Base-by-base conservation (phyloP, 768 basidiomycete genomes). In the Collybia mongolica region DNA sequence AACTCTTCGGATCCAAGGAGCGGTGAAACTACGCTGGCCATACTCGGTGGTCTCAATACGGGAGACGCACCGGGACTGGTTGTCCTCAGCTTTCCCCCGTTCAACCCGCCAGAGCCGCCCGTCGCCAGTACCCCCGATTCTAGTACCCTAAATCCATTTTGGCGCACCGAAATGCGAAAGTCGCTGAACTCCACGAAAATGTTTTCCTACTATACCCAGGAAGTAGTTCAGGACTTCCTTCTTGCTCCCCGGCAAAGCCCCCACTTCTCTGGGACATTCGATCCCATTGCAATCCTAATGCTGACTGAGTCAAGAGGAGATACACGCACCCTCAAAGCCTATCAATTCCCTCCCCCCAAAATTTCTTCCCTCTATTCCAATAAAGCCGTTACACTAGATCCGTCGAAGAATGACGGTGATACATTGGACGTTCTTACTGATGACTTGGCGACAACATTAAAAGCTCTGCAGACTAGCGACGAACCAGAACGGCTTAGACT, bases 191-290 rank as follows among this genome's bases (percentile, higher is more conserved):
- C 80, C 0, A 62, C 66, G 9, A 71, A 78, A 51, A 66, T 75
- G 1, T 81, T 76, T 47, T 79, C 82, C 54, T 91, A 90, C 58
- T 68, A 74, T 12, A 81, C 84, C 0, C 60, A 67, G 7, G 78
- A 82, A 1, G 69, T 80, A 0, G 75, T 84, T 6, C 90, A 93
- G 60, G 93, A 97, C 60, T 93, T 88, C 63, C 65, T 88, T 17
- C 76, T 93, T 17, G 61, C 92, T n/a, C 87, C 93, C 1, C 76
- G 79, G 41, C 69, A 74, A 7, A 86, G 63, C 45, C 90, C 90
- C 3, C 86, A 93, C 65, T 88, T 85, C 62, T 67, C 72, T 35
- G 79, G 84, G 3, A 68, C 76, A 9, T 84, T 75, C 62, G 89
- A 93, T 58, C 86, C 91, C 0, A 71, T 77, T 48, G 74, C 84